A percentile compares a stretch with the other conserved stretches of the same genome.
These are phyloP conservation scores for Cairneyella variabilis DNA, from an alignment of 495 filamentous ascomycete species.

Conservation along the genomic window DNA sequence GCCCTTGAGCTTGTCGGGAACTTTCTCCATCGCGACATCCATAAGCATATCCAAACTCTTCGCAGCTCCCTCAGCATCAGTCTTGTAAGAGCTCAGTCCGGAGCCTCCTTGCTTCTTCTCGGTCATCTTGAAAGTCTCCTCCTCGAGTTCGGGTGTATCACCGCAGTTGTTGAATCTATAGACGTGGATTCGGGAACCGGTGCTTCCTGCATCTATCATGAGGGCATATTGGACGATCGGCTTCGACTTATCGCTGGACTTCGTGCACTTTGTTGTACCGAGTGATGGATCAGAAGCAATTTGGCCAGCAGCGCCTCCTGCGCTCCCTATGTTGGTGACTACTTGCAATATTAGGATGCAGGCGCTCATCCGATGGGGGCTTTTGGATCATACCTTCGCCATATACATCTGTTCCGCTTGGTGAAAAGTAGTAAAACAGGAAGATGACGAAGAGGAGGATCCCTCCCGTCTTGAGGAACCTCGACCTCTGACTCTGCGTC, in stretches of 20 bases:
- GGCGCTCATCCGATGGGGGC: no score
- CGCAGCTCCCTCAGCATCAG: conserved; percentile 81
- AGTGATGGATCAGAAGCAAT: conserved; percentile 53
- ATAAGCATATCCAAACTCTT: conserved; percentile 84
- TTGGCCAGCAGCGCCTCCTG: conserved; percentile 38
- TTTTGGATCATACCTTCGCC: conserved; percentile 44
- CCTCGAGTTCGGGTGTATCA: conserved; percentile 86
- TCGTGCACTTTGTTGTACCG: conserved; percentile 70
- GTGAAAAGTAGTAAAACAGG: conserved; percentile 71
- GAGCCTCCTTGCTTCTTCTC: conserved; percentile 71
- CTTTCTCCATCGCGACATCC: conserved; percentile 73
- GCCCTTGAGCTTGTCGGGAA: conserved; percentile 80
- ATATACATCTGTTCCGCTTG: conserved; percentile 39
- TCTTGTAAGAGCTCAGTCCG: conserved; percentile 81
- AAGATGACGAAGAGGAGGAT: conserved; percentile 71
- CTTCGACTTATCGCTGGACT: conserved; percentile 76
- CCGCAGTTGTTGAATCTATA: conserved; percentile 99
- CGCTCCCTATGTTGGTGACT: conserved; percentile 9
- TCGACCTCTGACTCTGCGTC: conserved; percentile 68
- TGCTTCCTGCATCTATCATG: conserved; percentile 98
- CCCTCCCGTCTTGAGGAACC: conserved; percentile 79
- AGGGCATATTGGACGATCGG: conserved; percentile 94
- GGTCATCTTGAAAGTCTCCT: conserved; percentile 88
- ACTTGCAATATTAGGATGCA: conserved; percentile 3
- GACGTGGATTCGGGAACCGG: conserved; percentile 95